These are phyloP conservation scores for Hyaloscypha finlandica DNA, from an alignment of 495 filamentous ascomycete species.

Conservation along the genomic window DNA sequence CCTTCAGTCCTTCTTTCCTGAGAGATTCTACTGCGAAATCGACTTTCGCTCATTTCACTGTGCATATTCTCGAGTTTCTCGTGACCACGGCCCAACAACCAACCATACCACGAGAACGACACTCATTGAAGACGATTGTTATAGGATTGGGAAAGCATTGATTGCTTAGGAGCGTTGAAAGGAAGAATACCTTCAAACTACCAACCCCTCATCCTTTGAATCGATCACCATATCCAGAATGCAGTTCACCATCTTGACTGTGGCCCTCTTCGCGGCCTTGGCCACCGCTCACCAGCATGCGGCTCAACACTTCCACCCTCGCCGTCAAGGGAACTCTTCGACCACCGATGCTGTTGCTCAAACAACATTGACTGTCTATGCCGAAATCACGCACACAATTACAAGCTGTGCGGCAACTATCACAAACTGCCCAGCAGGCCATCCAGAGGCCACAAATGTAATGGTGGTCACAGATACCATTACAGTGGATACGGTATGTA, in stretches of 20 bases:
- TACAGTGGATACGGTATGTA: slow-evolving; percentile 32
- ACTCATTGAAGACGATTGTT: background rate
- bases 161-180: slow-evolving; percentile 27
- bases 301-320: slow-evolving; percentile 38
- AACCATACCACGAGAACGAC: slow-evolving; percentile 3
- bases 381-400: slow-evolving; percentile 37
- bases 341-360: slow-evolving; percentile 16
- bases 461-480: slow-evolving; percentile 35
- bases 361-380: slow-evolving; percentile 40
- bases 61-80: slow-evolving; percentile 15
- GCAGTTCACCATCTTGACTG: slow-evolving; percentile 48
- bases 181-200: slow-evolving; percentile 13
- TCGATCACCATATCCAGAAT: slow-evolving; percentile 26
- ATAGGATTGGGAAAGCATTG: slow-evolving; percentile 26
- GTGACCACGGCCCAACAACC: slow-evolving; percentile 17
- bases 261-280: slow-evolving; percentile 51
- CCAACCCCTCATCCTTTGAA: background rate
- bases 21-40: slow-evolving; percentile 32
- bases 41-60: slow-evolving; percentile 35
- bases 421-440: slow-evolving; percentile 39
- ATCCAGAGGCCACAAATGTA: slow-evolving; percentile 24
- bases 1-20: slow-evolving; percentile 34
- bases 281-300: slow-evolving; percentile 38
- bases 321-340: slow-evolving; percentile 26
- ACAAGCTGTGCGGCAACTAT: slow-evolving; percentile 34